Base-by-base conservation (phyloP, 2,329 filamentous ascomycete species). In the Alternaria tenuissima region DNA sequence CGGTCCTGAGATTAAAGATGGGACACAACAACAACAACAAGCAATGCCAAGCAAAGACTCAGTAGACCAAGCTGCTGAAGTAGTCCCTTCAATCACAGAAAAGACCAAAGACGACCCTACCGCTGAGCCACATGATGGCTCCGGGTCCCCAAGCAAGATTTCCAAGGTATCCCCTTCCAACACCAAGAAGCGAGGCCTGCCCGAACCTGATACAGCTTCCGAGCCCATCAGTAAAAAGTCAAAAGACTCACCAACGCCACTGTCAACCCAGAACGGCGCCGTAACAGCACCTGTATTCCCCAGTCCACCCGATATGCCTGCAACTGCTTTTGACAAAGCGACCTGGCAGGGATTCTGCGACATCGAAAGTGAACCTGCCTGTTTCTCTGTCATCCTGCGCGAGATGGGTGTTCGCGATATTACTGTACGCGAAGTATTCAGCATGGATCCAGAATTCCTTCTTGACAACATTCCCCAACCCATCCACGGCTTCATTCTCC, bases 351-450 rank as follows among this genome's bases (percentile, higher is more conserved):
- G 90, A 24, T 94, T 91, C 88, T 86, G 89, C 59, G 93, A 97
- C 73, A 85, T 98, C 51, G 93, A 97, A 78, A 96, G 93, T 7
- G 93, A 97, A 63, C 94, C 94, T 7, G 92, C 93, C 79, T 79
- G 86, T 69, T 97, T 98, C 82, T 95, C 93, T 70, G 87, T 88
- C 39, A 94, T 98, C 76, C 83, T 98, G 4, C 85, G 86, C 34
- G 89, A 93, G 49, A 88, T 95, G 61, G 93, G 93, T 22, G 90
- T 95, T 5, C 81, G 85, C 57, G 87, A 89, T 52, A 85, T 93
- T 60, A 90, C 88, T 65, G 86, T 94, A 0, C 87, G 91, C 61
- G 94, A 98, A 74, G 83, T 97, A 1, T 87, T 93, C 61, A 84
- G 86, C 34, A 81, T 96, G 18, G 92, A 96, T 57, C 84, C 62